phyloP scores from a whole-genome alignment of 164 flowering plant species.

The Berberis vulgaris region DNA sequence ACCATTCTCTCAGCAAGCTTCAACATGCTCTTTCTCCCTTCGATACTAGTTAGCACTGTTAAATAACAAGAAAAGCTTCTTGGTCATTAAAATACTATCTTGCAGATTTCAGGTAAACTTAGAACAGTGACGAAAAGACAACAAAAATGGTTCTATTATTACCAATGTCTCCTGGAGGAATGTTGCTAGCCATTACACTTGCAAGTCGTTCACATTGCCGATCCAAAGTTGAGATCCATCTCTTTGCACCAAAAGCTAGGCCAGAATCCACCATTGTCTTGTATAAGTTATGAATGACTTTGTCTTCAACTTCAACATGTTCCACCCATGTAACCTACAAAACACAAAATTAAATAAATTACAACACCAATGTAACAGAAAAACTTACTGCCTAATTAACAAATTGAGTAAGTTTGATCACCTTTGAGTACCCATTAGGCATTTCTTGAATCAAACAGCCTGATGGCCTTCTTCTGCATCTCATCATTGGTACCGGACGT shows the following conservation, averaged over 20 bases:
- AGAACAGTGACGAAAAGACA: neutral
- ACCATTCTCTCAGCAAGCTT: constrained; percentile 91
- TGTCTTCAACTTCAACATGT: constrained; percentile 73
- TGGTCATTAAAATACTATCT: too few species aligned
- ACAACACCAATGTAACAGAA: too few species aligned
- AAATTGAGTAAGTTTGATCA: constrained; percentile 8
- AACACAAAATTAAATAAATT: neutral
- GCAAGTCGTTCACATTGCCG: constrained; percentile 86
- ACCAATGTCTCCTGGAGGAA: constrained; percentile 49
- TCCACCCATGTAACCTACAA: constrained; percentile 81
- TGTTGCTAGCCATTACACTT: constrained; percentile 64
- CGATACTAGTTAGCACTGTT: constrained; percentile 58
- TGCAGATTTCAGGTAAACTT: neutral
- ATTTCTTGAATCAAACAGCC: constrained; percentile 84
- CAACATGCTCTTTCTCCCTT: constrained; percentile 81
- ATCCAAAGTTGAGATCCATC: constrained; percentile 75
- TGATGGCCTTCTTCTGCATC: constrained; percentile 74
- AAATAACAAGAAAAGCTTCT: neutral
- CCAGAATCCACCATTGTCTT: constrained; percentile 45
- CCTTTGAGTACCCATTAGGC: constrained; percentile 90
- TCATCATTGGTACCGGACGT: constrained; percentile 33
- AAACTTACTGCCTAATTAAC: neutral
- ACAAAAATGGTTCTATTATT: neutral
- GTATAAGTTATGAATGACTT: constrained; percentile 55
- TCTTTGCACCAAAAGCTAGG: constrained; percentile 86